A percentile compares a stretch with the other conserved stretches of the same genome.
phyloP scores from a whole-genome alignment of 225 moss, liverwort and hornwort genomes.

The Ulota crispa region DNA sequence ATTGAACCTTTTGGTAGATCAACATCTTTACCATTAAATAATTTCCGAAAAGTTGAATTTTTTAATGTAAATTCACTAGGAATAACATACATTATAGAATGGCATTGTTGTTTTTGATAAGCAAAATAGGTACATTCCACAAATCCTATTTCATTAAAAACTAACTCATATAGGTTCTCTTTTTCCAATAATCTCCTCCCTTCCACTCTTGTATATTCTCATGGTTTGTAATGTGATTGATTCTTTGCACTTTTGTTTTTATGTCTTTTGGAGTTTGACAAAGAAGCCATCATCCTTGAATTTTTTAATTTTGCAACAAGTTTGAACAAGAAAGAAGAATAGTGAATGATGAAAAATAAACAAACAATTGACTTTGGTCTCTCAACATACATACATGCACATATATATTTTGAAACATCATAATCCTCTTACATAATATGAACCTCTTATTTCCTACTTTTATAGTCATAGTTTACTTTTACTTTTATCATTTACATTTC shows the following conservation, averaged over 20 bases:
- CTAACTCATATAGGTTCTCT: not conserved
- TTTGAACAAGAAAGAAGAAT: too few relatives aligned
- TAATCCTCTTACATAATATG: too few relatives aligned
- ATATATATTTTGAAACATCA: too few relatives aligned
- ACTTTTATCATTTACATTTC: too few relatives aligned
- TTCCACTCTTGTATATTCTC: not conserved
- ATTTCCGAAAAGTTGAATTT: not conserved
- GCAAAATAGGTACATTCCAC: not conserved
- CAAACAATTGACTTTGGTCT: too few relatives aligned
- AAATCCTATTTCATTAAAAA: not conserved
- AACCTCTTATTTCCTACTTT: too few relatives aligned
- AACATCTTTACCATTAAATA: not conserved
- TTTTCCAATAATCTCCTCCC: not conserved
- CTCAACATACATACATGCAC: too few relatives aligned
- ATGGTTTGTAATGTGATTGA: not conserved
- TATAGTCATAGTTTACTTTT: too few relatives aligned
- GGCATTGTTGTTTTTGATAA: not conserved
- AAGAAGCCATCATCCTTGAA: too few relatives aligned
- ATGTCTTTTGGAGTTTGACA: too few relatives aligned
- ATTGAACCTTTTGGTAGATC: not conserved
- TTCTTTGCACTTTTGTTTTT: not conserved
- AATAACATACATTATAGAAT: not conserved
- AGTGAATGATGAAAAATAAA: too few relatives aligned
- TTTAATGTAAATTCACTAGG: not conserved
- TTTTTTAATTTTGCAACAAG: too few relatives aligned